Base-by-base conservation (phyloP, 129 eudicot genomes). In the Saussurea involucrata region DNA sequence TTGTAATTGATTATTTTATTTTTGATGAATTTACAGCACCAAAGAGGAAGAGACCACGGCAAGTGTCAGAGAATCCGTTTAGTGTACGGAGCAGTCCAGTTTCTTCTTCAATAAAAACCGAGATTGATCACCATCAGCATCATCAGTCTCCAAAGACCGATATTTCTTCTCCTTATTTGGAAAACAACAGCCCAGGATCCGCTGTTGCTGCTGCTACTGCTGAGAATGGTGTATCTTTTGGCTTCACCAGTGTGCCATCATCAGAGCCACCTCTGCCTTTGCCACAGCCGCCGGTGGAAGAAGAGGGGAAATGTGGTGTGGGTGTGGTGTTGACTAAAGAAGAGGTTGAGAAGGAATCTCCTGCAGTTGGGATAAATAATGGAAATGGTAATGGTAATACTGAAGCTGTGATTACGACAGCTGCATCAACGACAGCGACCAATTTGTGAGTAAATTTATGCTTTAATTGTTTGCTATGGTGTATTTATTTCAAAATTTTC, bases 31-130 rank as follows among this genome's bases (percentile, higher is more conserved):
- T 6, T 76, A 75, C 87, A 95, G 99, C 96, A 22, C 96, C 96
- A 17, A 92, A 92, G 88, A 87, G 96, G 76, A 95, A 92, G 82
- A 88, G 87, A 63, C 96, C 99, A 32, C 80, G 98, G 46, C 97
- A 89, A 64, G 86, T 89, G 33, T 60, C 80, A 22, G 98, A 91
- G 10, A 84, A 85, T 83, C 82, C 82, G 53, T 80, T 81, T 66
- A 75, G 87, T 21, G 83, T 66, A 5, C 77, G 91, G 80, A 85
- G 81, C 72, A 86, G 95, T 78, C 86, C 94, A 4, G 70, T 81
- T 53, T 83, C 90, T 9, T 78, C 82, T 2, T 68, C 92, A 3
- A 81, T 89, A 68, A 90, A 87, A 78, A 69, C 79, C 3, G 96
- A 89, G 37, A 29, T 72, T 24, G 94, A 90, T 82, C 86, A 89